phyloP scores from a whole-genome alignment of 1,284 basidiomycete genomes.

The Fistulinella cinereoalba region DNA sequence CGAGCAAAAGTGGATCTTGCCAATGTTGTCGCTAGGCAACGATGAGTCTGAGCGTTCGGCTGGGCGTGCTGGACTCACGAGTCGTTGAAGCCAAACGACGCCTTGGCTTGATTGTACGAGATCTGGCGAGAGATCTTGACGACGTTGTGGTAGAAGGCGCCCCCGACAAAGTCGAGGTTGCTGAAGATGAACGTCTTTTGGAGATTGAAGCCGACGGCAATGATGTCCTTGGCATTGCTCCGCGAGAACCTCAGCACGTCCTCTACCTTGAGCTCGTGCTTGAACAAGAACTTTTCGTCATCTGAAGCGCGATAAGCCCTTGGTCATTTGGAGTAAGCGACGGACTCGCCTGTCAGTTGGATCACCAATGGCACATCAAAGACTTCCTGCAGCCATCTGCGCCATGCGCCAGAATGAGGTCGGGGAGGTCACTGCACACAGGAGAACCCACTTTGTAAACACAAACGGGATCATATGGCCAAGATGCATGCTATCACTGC shows the following conservation, averaged over 20 bases:
- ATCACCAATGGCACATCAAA: slow-evolving; percentile 94
- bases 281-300: slow-evolving; percentile 99
- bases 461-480: slow-evolving; percentile 98
- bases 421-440: neutral
- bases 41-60: neutral
- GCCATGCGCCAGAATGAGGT: slow-evolving; percentile 30
- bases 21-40: slow-evolving; percentile 84
- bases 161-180: slow-evolving; percentile 86
- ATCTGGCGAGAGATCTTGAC: slow-evolving; percentile 92
- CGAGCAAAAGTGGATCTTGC: slow-evolving; percentile 97
- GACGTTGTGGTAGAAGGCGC: slow-evolving; percentile 93
- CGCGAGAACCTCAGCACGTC: slow-evolving; percentile 84
- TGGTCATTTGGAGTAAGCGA: neutral
- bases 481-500: slow-evolving; percentile 96
- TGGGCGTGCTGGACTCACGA: slow-evolving; percentile 56
- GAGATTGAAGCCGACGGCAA: slow-evolving; percentile 91
- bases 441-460: slow-evolving; percentile 82
- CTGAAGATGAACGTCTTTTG: slow-evolving; percentile 98
- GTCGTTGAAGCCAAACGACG: slow-evolving; percentile 95
- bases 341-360: slow-evolving; percentile 78
- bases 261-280: slow-evolving; percentile 88
- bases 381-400: slow-evolving; percentile 94
- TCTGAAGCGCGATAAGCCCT: slow-evolving; percentile 50
- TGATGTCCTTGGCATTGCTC: slow-evolving; percentile 92
- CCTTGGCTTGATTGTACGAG: slow-evolving; percentile 91